Conservation (phyloP, 2,329 filamentous ascomycete genomes). For the Colletotrichum endophyticum region DNA sequence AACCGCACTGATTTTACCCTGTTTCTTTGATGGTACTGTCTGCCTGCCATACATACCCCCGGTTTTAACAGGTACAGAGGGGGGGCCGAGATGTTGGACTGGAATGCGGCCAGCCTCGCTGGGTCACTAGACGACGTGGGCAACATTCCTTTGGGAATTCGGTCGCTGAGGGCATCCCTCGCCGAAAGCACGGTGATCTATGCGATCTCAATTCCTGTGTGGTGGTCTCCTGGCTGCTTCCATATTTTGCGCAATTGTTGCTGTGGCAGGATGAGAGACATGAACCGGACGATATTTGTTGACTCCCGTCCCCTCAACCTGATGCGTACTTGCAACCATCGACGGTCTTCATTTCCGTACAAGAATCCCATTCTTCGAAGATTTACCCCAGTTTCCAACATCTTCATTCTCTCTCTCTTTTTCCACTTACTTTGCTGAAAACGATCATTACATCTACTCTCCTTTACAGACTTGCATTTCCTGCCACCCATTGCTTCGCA, state of each 20-base stretch:
- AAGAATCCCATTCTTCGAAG: constrained; percentile 21
- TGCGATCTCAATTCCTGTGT: constrained; percentile 15
- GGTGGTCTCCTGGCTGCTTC: constrained; percentile 9
- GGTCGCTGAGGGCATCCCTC: constrained; percentile 7
- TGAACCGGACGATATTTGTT: constrained; percentile 20
- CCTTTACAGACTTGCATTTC: not conserved
- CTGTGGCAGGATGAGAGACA: constrained; percentile 19
- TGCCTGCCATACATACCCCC: constrained; percentile 1
- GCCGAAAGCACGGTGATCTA: constrained; percentile 17
- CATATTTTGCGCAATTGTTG: constrained; percentile 18
- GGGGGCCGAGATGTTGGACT: not conserved
- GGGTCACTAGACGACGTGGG: constrained; percentile 17
- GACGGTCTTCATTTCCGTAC: constrained; percentile 20
- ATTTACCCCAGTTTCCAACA: constrained; percentile 4
- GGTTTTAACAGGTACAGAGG: not conserved
- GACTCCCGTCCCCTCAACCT: constrained; percentile 15
- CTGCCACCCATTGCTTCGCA: not conserved
- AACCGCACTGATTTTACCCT: not conserved
- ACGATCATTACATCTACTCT: constrained; percentile 7
- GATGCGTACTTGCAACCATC: constrained; percentile 17
- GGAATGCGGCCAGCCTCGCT: constrained; percentile 20
- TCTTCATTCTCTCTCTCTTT: constrained; percentile 14
- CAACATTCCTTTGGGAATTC: constrained; percentile 17
- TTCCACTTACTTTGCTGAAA: not conserved
- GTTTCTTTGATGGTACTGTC: constrained; percentile 1